Evolutionary conservation across 805 yeast genomes (phyloP), one percentile per base, ranked within the genome.

Genomic region (Candida qinlingensis): DNA sequence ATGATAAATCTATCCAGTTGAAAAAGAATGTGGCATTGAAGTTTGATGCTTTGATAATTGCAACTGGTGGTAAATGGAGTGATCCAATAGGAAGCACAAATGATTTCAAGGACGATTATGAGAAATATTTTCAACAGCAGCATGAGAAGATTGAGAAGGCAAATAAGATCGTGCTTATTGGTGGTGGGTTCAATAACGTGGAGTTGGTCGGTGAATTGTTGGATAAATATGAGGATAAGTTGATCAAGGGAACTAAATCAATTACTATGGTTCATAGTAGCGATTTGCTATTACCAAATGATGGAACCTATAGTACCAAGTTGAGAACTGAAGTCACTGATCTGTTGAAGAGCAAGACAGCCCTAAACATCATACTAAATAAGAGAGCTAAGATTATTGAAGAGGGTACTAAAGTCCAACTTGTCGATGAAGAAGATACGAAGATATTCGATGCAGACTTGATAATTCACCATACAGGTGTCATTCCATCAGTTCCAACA

Each of bases 131-230:
- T 36, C 44, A 50, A 5, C 26, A 43, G 4, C 50, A 55, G 38
- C 43, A 37, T n/a, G 51, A 55, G 6, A 51, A 53, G 47, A 46
- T 65, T 6, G 48, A 51, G 10, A 42, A 44, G 1, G 66, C 68
- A 3, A 57, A 61, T 34, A 50, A 60, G 34, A 58, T 66, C 26
- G 63, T 58, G 6, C 47, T 67, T 28, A 54, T 66, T 19, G 72
- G 72, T 37, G 71, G 67, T 27, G 72, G 70, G 4, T 55, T 59
- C 47, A 57, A 54, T 27, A 68, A 63, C 35, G 51, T 50, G 25
- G 72, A 68, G 48, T 34, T 67, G 3, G 60, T 55, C 11, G 71
- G 72, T 38, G 71, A 68, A 44, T 33, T 67, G 7, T 53, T 60
- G 5, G 47, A 54, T 46, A 42, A 47, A 4, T 68, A 52, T 46